Evolutionary conservation across 2,329 filamentous ascomycete genomes (phyloP).

Genomic region (Onygenales sp.): DNA sequence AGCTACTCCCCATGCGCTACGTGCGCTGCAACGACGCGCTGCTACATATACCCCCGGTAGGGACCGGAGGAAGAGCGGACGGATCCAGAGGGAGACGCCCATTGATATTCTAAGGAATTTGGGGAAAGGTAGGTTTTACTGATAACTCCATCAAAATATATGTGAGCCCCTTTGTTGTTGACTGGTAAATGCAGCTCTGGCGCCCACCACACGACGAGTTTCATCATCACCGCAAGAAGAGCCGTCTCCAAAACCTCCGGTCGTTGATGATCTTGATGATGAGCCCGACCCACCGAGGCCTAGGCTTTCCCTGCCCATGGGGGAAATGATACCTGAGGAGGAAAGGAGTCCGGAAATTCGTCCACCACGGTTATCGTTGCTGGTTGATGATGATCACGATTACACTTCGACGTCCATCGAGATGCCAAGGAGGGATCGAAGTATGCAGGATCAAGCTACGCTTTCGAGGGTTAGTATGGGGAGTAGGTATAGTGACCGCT

Average conservation of each 20-base stretch:
- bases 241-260: constrained; percentile 15
- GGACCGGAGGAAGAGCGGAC: constrained; percentile 40
- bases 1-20: constrained; percentile 47
- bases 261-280: constrained; percentile 39
- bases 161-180: not conserved
- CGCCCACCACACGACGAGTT: constrained; percentile 37
- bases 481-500: constrained; percentile 40
- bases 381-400: constrained; percentile 39
- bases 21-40: constrained; percentile 45
- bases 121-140: constrained; percentile 35
- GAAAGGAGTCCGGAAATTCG: constrained; percentile 28
- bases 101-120: constrained; percentile 45
- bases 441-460: constrained; percentile 27
- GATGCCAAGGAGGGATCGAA: constrained; percentile 32
- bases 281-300: constrained; percentile 36
- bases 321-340: constrained; percentile 33
- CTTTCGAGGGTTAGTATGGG: constrained; percentile 36
- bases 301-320: constrained; percentile 36
- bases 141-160: not conserved
- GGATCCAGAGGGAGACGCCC: constrained; percentile 45
- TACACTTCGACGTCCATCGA: constrained; percentile 33
- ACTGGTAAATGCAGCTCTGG: constrained; percentile 33
- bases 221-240: constrained; percentile 34
- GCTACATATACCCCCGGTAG: constrained; percentile 40
- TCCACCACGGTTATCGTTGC: constrained; percentile 29